Evolutionary conservation across 1,139 yeast species (phyloP).

Genomic region (Petasospora rhodanensis): DNA sequence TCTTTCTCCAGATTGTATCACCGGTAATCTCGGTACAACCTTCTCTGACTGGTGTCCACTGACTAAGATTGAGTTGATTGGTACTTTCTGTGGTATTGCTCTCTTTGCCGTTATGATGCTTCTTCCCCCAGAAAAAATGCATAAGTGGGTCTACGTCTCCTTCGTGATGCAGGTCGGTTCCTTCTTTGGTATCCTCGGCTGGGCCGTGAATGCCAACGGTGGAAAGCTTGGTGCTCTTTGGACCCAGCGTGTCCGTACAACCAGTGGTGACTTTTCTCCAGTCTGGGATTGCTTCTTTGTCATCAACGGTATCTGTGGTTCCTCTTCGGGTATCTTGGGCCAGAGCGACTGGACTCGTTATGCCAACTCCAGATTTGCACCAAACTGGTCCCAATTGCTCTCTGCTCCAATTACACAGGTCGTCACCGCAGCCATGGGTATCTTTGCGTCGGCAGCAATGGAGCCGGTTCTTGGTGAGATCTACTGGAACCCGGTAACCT

Average conservation of each 20-base stretch:
- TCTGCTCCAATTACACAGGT: constrained; percentile 30
- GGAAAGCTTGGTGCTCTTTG: constrained; percentile 24
- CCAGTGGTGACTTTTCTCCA: constrained; percentile 6
- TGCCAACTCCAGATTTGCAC: constrained; percentile 27
- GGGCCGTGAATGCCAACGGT: constrained; percentile 28
- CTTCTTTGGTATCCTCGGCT: constrained; percentile 28
- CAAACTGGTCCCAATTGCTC: constrained; percentile 28
- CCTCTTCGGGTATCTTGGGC: constrained; percentile 32
- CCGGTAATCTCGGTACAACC: constrained; percentile 14
- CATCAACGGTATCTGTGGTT: constrained; percentile 28
- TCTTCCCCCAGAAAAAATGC: constrained; percentile 23
- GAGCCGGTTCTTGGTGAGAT: constrained; percentile 26
- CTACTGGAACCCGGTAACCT: constrained; percentile 33
- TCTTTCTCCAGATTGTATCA: constrained; percentile 20
- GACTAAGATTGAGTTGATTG: constrained; percentile 9
- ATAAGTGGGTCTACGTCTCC: constrained; percentile 21
- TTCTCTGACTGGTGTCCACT: constrained; percentile 12
- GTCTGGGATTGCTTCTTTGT: constrained; percentile 25
- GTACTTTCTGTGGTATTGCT: constrained; percentile 25
- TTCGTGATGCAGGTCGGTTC: constrained; percentile 22
- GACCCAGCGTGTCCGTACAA: constrained; percentile 10
- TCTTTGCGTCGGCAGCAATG: constrained; percentile 33
- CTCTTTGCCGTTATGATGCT: constrained; percentile 23
- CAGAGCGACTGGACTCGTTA: constrained; percentile 33
- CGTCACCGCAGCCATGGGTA: constrained; percentile 27